A percentile compares a stretch with the other conserved stretches of the same genome.
phyloP scores from a whole-genome alignment of 345 rosid species.

The Rhodamnia rubescens region DNA sequence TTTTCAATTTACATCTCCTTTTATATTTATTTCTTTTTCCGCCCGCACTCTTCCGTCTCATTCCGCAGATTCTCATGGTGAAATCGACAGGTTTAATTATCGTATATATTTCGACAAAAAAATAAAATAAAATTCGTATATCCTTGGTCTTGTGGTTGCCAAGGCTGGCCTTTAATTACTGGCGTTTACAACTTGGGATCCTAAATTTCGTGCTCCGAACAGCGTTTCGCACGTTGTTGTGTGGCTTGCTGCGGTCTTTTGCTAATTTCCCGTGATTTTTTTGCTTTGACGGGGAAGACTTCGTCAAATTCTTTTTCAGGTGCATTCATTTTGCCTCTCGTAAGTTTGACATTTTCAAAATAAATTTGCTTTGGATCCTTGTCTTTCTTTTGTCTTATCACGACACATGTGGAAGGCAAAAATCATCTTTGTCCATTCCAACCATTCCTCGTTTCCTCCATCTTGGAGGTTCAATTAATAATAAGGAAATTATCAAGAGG shows the following conservation, averaged over 20 bases:
- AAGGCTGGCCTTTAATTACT: background rate
- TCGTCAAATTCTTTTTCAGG: background rate
- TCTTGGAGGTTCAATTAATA: background rate
- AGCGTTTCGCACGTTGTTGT: background rate
- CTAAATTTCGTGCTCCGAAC: background rate
- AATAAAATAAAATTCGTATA: no score
- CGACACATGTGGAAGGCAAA: background rate
- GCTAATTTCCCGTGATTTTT: background rate
- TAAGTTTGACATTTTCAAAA: background rate
- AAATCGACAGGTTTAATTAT: background rate
- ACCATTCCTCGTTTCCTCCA: background rate
- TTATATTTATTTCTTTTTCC: background rate
- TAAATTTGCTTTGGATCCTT: background rate
- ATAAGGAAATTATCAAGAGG: background rate
- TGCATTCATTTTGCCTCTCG: background rate
- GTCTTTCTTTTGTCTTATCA: background rate
- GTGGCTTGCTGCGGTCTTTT: background rate
- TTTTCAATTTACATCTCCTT: background rate
- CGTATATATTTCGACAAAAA: background rate
- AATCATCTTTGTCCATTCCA: background rate
- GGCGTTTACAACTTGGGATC: background rate
- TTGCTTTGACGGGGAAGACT: background rate
- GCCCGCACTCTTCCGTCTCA: background rate
- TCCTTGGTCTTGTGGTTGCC: background rate
- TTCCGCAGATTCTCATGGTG: background rate